A percentile compares a stretch with the other conserved stretches of the same genome.
Evolutionary conservation across 257 asterid genomes (phyloP).

Genomic region (Buddleja alternifolia): DNA sequence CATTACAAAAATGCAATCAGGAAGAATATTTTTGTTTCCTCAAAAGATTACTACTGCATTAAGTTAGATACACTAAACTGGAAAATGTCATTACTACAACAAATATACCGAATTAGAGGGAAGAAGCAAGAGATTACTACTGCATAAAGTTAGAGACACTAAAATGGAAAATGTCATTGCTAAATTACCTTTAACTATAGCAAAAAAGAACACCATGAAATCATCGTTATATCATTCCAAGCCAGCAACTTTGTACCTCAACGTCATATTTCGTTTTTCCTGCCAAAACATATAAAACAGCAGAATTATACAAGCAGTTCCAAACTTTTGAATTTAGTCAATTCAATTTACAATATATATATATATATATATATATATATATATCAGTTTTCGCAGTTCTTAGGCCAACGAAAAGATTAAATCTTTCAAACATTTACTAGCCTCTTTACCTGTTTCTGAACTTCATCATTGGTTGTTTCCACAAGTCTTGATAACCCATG

Average conservation of each 20-base stretch:
- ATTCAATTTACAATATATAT: too few species aligned
- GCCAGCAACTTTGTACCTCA: constrained; percentile 87
- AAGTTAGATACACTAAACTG: not conserved
- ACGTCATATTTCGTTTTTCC: constrained; percentile 74
- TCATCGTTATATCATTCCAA: constrained; percentile 55
- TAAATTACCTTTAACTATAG: constrained; percentile 37
- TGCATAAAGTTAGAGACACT: not conserved
- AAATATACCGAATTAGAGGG: too few species aligned
- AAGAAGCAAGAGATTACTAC: too few species aligned
- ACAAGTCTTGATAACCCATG: constrained; percentile 63
- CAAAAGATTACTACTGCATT: not conserved
- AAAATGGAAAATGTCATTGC: not conserved
- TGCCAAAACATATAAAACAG: constrained; percentile 35
- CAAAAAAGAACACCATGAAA: constrained; percentile 25
- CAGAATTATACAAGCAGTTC: not conserved
- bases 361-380: too few species aligned
- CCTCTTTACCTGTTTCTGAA: constrained; percentile 72
- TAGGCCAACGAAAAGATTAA: not conserved
- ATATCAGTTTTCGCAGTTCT: not conserved
- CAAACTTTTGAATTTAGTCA: too few species aligned
- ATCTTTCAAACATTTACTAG: not conserved
- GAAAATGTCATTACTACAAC: not conserved
- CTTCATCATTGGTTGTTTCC: constrained; percentile 69
- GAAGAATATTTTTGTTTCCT: not conserved
- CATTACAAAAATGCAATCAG: not conserved